These are phyloP conservation scores for Papiliotrema nemorosa DNA, from an alignment of 1,284 basidiomycete species.

Conservation along the genomic window DNA sequence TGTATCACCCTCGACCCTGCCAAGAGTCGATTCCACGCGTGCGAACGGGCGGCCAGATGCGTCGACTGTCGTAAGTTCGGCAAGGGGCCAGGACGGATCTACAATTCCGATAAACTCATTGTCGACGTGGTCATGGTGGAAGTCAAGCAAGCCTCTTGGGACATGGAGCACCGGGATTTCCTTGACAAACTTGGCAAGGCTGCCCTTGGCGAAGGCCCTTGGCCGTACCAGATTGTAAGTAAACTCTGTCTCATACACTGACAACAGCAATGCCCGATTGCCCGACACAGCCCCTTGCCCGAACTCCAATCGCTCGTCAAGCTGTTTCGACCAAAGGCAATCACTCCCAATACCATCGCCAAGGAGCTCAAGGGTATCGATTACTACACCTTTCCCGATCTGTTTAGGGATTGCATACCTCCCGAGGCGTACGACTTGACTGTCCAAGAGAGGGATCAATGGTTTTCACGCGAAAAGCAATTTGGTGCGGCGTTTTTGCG, in stretches of 20 bases:
- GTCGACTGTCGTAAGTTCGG: constrained; percentile 34
- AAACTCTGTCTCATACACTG: background rate
- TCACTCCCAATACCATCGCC: constrained; percentile 76
- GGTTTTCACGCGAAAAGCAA: constrained; percentile 4
- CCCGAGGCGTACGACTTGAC: constrained; percentile 35
- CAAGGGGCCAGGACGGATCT: constrained; percentile 8
- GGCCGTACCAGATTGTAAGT: constrained; percentile 40
- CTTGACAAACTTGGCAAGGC: constrained; percentile 21
- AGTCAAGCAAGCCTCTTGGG: constrained; percentile 55
- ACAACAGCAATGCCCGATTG: constrained; percentile 69
- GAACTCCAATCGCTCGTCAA: constrained; percentile 75
- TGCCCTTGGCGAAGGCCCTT: constrained; percentile 24
- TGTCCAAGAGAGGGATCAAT: constrained; percentile 21
- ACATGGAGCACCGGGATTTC: constrained; percentile 29
- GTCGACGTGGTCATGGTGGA: constrained; percentile 47
- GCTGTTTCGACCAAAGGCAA: constrained; percentile 67
- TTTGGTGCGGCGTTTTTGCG: background rate
- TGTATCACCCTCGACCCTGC: constrained; percentile 63
- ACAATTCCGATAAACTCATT: constrained; percentile 27
- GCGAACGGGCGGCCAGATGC: constrained; percentile 77
- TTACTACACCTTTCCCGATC: constrained; percentile 62
- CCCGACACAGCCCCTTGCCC: constrained; percentile 77
- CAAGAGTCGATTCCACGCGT: constrained; percentile 80
- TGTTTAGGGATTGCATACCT: constrained; percentile 61
- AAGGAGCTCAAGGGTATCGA: constrained; percentile 62